Conservation (phyloP, 345 rosid species). For the Linum lewisii region DNA sequence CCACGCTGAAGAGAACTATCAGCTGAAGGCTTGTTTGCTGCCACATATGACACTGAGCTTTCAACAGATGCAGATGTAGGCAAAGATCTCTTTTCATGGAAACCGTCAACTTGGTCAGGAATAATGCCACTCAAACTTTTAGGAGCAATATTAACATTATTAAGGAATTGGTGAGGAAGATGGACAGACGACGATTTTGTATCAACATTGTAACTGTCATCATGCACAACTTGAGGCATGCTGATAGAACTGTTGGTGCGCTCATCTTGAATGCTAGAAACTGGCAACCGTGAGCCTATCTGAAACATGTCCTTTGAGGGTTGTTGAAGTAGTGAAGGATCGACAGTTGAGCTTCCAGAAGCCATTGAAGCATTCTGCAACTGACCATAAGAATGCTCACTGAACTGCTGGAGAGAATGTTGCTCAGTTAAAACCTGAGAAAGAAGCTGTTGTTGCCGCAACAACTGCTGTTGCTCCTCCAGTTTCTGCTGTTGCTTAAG, state of each 20-base stretch:
- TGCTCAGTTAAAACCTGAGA: slow-evolving; percentile 69
- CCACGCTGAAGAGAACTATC: slow-evolving; percentile 22
- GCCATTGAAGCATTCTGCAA: slow-evolving; percentile 36
- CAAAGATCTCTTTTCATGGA: slow-evolving; percentile 28
- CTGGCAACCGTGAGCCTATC: slow-evolving; percentile 39
- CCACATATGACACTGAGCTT: slow-evolving; percentile 25
- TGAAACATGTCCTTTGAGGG: slow-evolving; percentile 42
- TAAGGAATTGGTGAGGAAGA: slow-evolving; percentile 49
- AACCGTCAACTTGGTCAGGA: slow-evolving; percentile 28
- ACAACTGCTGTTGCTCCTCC: slow-evolving; percentile 74
- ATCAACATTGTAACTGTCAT: slow-evolving; percentile 26
- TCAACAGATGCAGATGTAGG: slow-evolving; percentile 25
- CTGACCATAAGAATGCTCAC: slow-evolving; percentile 49
- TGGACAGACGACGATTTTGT: slow-evolving; percentile 31
- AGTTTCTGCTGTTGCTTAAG: slow-evolving; percentile 75
- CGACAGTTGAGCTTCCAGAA: slow-evolving; percentile 39
- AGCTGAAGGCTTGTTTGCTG: slow-evolving; percentile 20
- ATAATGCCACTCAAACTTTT: slow-evolving; percentile 25
- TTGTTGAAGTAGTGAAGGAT: slow-evolving; percentile 46
- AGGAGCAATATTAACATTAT: slow-evolving; percentile 26
- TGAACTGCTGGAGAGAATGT: slow-evolving; percentile 39
- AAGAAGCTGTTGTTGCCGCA: slow-evolving; percentile 68
- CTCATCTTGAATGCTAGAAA: slow-evolving; percentile 39
- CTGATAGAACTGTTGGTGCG: slow-evolving; percentile 26
- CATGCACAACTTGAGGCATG: slow-evolving; percentile 34